Conservation (phyloP, 768 basidiomycete genomes). For the Amanita subjunquillea region DNA sequence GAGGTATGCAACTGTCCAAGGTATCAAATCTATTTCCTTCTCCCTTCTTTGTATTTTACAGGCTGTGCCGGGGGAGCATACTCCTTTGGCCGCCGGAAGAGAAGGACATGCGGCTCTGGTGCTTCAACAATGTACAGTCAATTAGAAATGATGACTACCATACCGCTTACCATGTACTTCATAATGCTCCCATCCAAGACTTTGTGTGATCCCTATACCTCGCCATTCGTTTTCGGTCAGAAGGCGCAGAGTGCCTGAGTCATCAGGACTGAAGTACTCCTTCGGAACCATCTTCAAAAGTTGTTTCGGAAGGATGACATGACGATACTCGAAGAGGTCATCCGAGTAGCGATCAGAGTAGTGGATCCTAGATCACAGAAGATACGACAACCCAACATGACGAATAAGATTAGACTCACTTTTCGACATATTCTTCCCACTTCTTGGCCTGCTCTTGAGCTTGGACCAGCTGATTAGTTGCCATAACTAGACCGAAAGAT, state of each 20-base stretch:
- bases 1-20: neutral
- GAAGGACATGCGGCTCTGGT: conserved; percentile 88
- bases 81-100: conserved; percentile 78
- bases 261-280: conserved; percentile 67
- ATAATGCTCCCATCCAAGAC: conserved; percentile 94
- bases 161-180: conserved; percentile 79
- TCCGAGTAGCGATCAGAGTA: conserved; percentile 91
- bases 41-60: conserved; percentile 22
- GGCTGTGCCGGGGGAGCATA: conserved; percentile 44
- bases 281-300: conserved; percentile 92
- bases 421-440: conserved; percentile 72
- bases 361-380: conserved; percentile 49
- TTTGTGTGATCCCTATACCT: conserved; percentile 92
- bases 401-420: conserved; percentile 28
- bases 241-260: conserved; percentile 68
- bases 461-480: conserved; percentile 18
- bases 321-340: conserved; percentile 89
- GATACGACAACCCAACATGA: conserved; percentile 8
- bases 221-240: conserved; percentile 89
- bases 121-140: conserved; percentile 30
- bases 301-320: conserved; percentile 93
- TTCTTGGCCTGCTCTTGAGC: conserved; percentile 37
- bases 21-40: conserved; percentile 27
- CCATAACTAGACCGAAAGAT: conserved; percentile 12
- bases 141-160: neutral